Conservation (phyloP, 768 basidiomycete species). For the Tricholoma sp. region DNA sequence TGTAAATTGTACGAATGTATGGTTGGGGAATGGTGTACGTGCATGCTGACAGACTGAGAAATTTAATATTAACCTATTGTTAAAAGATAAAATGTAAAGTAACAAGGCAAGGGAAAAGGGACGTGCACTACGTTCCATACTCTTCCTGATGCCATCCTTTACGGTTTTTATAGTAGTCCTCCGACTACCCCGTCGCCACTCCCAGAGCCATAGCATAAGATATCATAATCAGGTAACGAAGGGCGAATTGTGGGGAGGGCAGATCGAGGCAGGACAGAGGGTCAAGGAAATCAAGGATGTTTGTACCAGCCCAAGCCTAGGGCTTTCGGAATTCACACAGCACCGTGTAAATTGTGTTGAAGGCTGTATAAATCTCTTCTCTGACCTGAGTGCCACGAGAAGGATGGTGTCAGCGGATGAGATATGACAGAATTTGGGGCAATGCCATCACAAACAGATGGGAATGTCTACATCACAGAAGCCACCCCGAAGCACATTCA, state of each 20-base stretch:
- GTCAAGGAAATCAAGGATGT: neutral
- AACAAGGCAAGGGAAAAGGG: constrained; percentile 27
- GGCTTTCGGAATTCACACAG: constrained; percentile 93
- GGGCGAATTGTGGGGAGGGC: constrained; percentile 13
- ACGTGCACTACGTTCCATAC: constrained; percentile 45
- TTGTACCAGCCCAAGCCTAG: constrained; percentile 25
- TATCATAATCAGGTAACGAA: constrained; percentile 3
- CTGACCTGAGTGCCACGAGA: constrained; percentile 63
- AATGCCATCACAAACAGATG: constrained; percentile 20
- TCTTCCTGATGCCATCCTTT: constrained; percentile 22
- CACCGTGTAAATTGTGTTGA: constrained; percentile 99
- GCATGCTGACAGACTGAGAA: constrained; percentile 23
- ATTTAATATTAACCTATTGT: constrained; percentile 26
- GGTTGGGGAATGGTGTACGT: constrained; percentile 35
- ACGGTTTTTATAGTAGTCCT: constrained; percentile 13
- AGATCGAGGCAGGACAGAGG: constrained; percentile 2
- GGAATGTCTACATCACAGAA: constrained; percentile 5
- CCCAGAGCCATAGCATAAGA: constrained; percentile 1
- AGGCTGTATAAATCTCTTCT: constrained; percentile 99
- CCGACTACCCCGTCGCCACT: constrained; percentile 6
- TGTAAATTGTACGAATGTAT: constrained; percentile 17
- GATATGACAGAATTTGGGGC: constrained; percentile 28
- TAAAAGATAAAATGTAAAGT: constrained; percentile 10
- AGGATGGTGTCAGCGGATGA: constrained; percentile 41
- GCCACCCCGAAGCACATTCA: constrained; percentile 5